Conservation (phyloP, 495 filamentous ascomycete genomes). For the Aspergillus campestris region DNA sequence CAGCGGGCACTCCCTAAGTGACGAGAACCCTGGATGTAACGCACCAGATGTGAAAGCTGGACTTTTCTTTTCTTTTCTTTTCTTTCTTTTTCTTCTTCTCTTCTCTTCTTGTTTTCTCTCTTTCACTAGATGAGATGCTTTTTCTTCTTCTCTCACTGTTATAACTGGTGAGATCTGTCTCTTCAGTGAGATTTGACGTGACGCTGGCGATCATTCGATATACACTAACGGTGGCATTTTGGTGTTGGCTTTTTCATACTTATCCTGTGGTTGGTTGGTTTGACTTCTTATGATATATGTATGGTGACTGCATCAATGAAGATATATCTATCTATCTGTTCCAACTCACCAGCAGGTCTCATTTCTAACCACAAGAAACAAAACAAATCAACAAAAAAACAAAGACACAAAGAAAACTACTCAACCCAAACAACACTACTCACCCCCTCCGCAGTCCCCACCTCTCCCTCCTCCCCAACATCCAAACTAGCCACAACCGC, state of each 20-base stretch:
- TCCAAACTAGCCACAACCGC: slow-evolving; percentile 36
- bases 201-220: not conserved
- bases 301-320: not conserved
- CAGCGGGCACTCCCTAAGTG: not conserved
- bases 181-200: not conserved
- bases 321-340: not conserved
- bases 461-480: slow-evolving; percentile 24
- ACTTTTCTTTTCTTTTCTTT: slow-evolving; percentile 5
- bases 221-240: not conserved
- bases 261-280: not conserved
- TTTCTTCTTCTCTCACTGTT: not conserved
- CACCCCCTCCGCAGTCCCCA: slow-evolving; percentile 37
- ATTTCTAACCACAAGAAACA: too few species aligned
- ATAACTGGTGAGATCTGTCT: not conserved
- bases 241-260: too few species aligned
- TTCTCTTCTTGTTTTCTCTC: too few species aligned
- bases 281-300: not conserved
- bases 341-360: too few species aligned
- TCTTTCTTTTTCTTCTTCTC: slow-evolving; percentile 1
- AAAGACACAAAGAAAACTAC: slow-evolving; percentile 8
- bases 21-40: not conserved
- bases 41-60: slow-evolving; percentile 12
- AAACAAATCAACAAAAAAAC: too few species aligned
- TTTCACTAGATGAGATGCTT: not conserved
- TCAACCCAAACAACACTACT: slow-evolving; percentile 58